Percentiles rank a stretch among this genome's conserved stretches.
These are phyloP conservation scores for Tylopilus sp. DNA, from an alignment of 768 basidiomycete species.

Conservation along the genomic window DNA sequence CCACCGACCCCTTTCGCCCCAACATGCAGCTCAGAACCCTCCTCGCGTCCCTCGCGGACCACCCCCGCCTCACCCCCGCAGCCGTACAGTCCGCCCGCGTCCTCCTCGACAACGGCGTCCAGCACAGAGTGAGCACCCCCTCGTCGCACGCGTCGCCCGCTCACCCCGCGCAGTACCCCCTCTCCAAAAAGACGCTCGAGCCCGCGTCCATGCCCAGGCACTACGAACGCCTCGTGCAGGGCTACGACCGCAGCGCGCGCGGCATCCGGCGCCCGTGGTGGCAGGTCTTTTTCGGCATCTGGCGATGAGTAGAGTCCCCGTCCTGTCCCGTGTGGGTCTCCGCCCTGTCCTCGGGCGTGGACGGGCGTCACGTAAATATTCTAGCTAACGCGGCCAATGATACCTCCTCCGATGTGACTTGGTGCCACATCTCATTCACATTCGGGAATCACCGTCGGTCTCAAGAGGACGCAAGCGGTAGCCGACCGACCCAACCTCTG, in stretches of 20 bases:
- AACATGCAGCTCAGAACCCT: slow-evolving; percentile 70
- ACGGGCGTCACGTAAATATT: slow-evolving; percentile 1
- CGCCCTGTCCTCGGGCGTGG: background rate
- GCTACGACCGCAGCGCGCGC: slow-evolving; percentile 67
- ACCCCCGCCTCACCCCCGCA: slow-evolving; percentile 61
- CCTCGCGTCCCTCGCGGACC: slow-evolving; percentile 58
- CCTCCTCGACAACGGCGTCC: slow-evolving; percentile 51
- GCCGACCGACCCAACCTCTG: background rate
- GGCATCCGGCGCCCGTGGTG: slow-evolving; percentile 82
- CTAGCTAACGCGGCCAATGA: background rate
- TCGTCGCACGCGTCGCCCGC: background rate
- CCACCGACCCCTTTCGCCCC: slow-evolving; percentile 71
- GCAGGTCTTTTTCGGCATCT: slow-evolving; percentile 78
- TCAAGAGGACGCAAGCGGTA: background rate
- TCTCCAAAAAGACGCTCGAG: slow-evolving; percentile 58
- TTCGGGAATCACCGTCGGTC: background rate
- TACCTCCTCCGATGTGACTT: background rate
- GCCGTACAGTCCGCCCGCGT: slow-evolving; percentile 60
- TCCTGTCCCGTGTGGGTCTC: no score
- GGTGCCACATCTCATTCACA: background rate
- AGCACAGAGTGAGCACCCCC: slow-evolving; percentile 47
- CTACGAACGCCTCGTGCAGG: slow-evolving; percentile 71
- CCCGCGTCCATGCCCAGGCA: slow-evolving; percentile 72
- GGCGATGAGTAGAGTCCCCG: slow-evolving; percentile 34
- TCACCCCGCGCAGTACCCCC: slow-evolving; percentile 51